Base-by-base conservation (phyloP, 768 basidiomycete species). In the Kwoniella europaea region DNA sequence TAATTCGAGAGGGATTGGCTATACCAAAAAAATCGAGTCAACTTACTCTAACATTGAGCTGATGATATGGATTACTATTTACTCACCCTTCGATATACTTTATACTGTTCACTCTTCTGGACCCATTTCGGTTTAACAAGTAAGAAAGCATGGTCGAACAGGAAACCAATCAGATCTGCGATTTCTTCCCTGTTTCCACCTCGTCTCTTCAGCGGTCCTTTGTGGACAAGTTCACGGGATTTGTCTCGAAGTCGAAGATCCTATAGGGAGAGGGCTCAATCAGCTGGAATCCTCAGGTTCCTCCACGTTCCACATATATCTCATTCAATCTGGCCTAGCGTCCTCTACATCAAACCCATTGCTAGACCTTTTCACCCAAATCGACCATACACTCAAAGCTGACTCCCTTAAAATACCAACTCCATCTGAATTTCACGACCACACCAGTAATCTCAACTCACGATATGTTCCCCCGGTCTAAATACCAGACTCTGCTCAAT, bases 1-100 rank as follows among this genome's bases (percentile, higher is more conserved):
- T 1, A 99, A 88, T 76, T 98, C 97, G 57, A 98, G 88, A 0
- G 97, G 97, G 78, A 98, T 97, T 1, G 97, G 96, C 95, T 97
- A 18, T 13, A 24, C 18, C 15, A 27, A 22, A 35, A 35, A 20
- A 4, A 10, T 20, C 24, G 43, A 16, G 20, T 68, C 27, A 68
- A 29, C 67, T 46, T 18, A 18, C 27, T 16, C 18, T 16, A 35
- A 0, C 1, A n/a, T 29, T 57, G 5, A 12, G 18, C 65, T 29
- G 18, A 29, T 9, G 18, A 0, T 9, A 67, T 13, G 35, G 7
- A 15, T 24, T 3, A 10, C 35, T 29, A 29, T 15, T 12, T 24
- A 85, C 91, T 82, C 80, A 98, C 95, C 76, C 91, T 89, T 76
- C 95, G 90, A 80, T 97, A 95, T 13, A 98, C 95, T 81, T 92